phyloP scores from a whole-genome alignment of 257 asterid species.

The Scutellaria barbata region DNA sequence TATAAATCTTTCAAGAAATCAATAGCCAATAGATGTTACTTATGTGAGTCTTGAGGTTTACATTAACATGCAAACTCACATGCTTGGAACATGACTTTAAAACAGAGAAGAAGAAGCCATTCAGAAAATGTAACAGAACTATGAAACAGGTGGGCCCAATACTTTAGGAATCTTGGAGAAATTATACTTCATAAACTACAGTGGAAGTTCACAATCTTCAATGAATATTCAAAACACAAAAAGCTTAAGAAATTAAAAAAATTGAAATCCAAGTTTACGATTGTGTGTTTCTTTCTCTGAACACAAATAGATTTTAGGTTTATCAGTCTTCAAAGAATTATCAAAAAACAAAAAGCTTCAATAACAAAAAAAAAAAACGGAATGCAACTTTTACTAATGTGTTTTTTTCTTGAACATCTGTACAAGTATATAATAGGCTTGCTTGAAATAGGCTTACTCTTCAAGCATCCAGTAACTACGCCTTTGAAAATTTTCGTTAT shows the following conservation, averaged over 20 bases:
- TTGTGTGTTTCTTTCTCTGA: not conserved
- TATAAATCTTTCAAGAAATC: not conserved
- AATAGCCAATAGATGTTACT: not conserved
- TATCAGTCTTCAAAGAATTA: not conserved
- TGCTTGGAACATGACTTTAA: slow-evolving; percentile 8
- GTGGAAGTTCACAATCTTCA: slow-evolving; percentile 14
- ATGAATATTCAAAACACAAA: not conserved
- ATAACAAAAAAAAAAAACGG: not conserved
- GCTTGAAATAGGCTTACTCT: slow-evolving; percentile 60
- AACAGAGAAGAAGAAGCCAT: not conserved
- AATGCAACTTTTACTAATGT: slow-evolving; percentile 4
- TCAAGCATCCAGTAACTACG: slow-evolving; percentile 99
- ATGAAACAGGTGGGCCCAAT: not conserved
- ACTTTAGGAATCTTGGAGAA: slow-evolving; percentile 7
- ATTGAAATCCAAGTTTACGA: slow-evolving; percentile 13
- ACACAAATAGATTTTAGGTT: slow-evolving; percentile 1
- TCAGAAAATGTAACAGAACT: slow-evolving; percentile 17
- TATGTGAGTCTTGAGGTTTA: not conserved
- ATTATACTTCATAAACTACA: slow-evolving; percentile 22
- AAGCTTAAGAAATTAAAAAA: not conserved
- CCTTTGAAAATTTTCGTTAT: slow-evolving; percentile 80
- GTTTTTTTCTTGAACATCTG: not conserved
- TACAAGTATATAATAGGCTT: not conserved
- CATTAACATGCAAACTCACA: not conserved
- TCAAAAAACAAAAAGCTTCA: not conserved